Evolutionary conservation across 208 protist genomes (phyloP), one percentile per base, ranked within the genome.

Genomic region (Novymonas esmeraldas): DNA sequence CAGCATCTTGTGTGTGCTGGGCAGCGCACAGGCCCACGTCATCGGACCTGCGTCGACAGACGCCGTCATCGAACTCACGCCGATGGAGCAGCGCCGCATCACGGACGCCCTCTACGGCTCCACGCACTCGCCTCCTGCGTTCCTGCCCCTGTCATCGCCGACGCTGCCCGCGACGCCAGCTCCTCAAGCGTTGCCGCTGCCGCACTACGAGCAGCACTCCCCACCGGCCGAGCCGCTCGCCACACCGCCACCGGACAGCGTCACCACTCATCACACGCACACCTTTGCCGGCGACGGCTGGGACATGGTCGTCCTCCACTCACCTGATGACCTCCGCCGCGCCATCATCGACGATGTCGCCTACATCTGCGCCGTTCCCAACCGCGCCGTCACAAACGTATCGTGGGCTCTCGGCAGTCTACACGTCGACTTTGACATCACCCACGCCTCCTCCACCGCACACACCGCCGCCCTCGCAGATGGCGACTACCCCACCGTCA

Each of bases 291-390:
- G 76, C 31, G 68, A 73, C 24, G 78, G 79, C 28, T 87, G 82
- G 82, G 64, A 29, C 26, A 62, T 78, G 50, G 82, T 81, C 2
- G 44, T 84, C 18, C 59, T 76, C 45, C 67, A 77, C 58, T 74
- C 72, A 2, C 54, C 77, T 7, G 64, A 70, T 44, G 82, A 78
- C 42, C 67, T 87, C 50, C 62, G 29, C n/a, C 51, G 45, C 6
- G 78, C 75, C 3, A 18, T 83, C 57, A 24, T 76, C 42, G 55
- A 69, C 11, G 81, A 86, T 45, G 58, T 66, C 34, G 69, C 76
- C 5, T 52, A 42, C 44, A 64, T 74, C 42, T 82, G 75, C 38
- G 42, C 62, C 16, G 57, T 82, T 31, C 76, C 78, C n/a, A 75
- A 68, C 42, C 51, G 69, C 31, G 70, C 58, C 57, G 46, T 85